Evolutionary conservation across 345 rosid species (phyloP), one percentile per base, ranked within the genome.

Genomic region (Dipteronia dyeriana): DNA sequence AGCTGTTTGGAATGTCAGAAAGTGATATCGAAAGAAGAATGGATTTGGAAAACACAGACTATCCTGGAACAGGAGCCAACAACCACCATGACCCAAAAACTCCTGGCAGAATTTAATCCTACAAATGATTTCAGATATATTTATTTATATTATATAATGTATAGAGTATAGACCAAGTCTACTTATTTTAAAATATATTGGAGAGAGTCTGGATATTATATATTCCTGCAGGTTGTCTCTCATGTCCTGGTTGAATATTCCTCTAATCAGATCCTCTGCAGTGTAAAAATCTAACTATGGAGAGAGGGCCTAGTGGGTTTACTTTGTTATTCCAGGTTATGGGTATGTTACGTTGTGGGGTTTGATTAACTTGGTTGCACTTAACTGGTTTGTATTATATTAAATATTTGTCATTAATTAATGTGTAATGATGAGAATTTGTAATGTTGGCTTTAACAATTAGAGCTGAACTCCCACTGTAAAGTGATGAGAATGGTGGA

Each of bases 41-140:
- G 89, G 87, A 78, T 20, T 17, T 88, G 66, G 88, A 84, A 69
- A 80, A 60, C 78, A 85, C 84, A 73, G 96, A 91, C 74, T 91
- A 91, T 79, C 90, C 96, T 51, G 96, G 90, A 56, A 79, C 93
- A 54, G 93, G 93, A 76, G 88, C 93, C 56, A 91, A 91, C 85
- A 83, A 85, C 78, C 84, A 84, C 78, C 96, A 88, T 79, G 89
- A 91, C 54, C 96, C 93, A 8, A 84, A 72, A 83, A 68, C 90
- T 26, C 91, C 94, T 1, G 87, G 87, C 23, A 78, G 79, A 79
- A 77, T 79, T 75, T 85, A 57, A 25, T 67, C 13, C 19, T 11
- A 56, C 51, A 31, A 7, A n/a, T 63, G 54, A 5, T 26, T 26
- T 29, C 25, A 62, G 41, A 26, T 72, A 59, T 56, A 31, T 31